Conservation (phyloP, 2,329 filamentous ascomycete genomes). For the Hypoxylon sp. region DNA sequence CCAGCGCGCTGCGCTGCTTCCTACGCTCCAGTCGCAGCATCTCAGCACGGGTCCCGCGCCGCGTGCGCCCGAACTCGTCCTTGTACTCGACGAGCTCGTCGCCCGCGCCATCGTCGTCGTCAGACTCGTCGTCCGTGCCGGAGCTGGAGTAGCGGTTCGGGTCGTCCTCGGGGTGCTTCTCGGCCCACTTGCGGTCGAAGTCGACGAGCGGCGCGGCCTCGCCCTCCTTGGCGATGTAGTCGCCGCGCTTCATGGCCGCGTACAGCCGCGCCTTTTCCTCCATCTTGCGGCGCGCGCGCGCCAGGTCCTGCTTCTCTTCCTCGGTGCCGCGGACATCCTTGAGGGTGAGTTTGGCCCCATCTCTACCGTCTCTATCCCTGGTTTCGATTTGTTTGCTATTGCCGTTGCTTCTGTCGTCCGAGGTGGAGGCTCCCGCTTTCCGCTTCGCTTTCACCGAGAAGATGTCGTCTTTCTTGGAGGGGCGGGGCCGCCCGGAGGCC, state of each 20-base stretch:
- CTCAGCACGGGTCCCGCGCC: constrained; percentile 79
- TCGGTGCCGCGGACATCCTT: constrained; percentile 69
- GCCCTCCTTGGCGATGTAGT: constrained; percentile 78
- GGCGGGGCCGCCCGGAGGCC: constrained; percentile 65
- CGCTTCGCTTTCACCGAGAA: constrained; percentile 70
- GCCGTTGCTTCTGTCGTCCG: constrained; percentile 62
- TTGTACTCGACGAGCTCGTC: constrained; percentile 83
- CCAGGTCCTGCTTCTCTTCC: constrained; percentile 77
- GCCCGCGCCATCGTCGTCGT: constrained; percentile 62
- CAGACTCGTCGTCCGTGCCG: constrained; percentile 72
- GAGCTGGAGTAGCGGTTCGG: constrained; percentile 54
- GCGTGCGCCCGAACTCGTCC: constrained; percentile 91
- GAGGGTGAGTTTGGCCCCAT: constrained; percentile 57
- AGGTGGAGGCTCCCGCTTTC: constrained; percentile 68
- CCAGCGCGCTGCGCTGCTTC: constrained; percentile 65
- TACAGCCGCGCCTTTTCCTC: constrained; percentile 92
- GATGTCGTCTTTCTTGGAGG: constrained; percentile 73
- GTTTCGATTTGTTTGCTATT: constrained; percentile 36
- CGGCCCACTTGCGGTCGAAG: constrained; percentile 96
- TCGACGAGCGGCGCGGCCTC: constrained; percentile 81
- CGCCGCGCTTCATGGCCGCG: constrained; percentile 90
- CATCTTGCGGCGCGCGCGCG: constrained; percentile 83
- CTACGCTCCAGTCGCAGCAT: constrained; percentile 74
- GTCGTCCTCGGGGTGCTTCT: constrained; percentile 70
- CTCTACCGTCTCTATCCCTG: neutral